A percentile compares a stretch with the other conserved stretches of the same genome.
Evolutionary conservation across 2,329 filamentous ascomycete genomes (phyloP).

Genomic region (Alternaria sp.): DNA sequence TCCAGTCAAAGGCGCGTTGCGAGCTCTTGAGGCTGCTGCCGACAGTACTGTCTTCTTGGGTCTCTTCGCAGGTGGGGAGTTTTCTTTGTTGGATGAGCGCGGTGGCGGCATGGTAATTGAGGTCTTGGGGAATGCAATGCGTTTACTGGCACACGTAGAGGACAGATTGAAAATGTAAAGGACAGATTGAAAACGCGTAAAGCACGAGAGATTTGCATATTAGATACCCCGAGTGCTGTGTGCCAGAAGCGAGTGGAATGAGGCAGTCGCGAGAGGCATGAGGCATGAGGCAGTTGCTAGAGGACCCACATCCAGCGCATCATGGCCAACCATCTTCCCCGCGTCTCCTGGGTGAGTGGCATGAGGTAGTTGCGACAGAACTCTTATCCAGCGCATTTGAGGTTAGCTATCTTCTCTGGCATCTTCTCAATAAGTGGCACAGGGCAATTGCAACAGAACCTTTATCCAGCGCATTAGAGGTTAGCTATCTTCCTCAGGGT

Average conservation of each 20-base stretch:
- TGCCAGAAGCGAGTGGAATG: not conserved
- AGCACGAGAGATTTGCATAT: not conserved
- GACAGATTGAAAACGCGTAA: not conserved
- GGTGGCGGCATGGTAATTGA: not conserved
- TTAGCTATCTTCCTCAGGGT: not conserved
- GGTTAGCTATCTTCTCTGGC: not conserved
- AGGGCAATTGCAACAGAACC: not conserved
- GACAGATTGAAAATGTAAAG: not conserved
- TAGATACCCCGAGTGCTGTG: not conserved
- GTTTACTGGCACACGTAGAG: not conserved
- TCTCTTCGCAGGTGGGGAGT: not conserved
- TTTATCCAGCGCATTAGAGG: not conserved
- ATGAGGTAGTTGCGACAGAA: not conserved
- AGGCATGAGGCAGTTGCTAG: too few relatives aligned
- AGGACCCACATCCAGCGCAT: too few relatives aligned
- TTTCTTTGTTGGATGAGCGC: not conserved
- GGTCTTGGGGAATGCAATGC: not conserved
- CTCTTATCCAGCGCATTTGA: not conserved
- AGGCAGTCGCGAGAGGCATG: not conserved
- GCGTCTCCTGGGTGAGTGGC: not conserved
- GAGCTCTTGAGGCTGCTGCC: not conserved
- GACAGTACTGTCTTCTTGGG: not conserved
- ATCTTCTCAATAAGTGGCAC: not conserved
- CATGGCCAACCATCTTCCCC: not conserved
- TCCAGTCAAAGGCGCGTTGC: not conserved